Conservation (phyloP, 345 rosid genomes). For the Litchi chinensis region DNA sequence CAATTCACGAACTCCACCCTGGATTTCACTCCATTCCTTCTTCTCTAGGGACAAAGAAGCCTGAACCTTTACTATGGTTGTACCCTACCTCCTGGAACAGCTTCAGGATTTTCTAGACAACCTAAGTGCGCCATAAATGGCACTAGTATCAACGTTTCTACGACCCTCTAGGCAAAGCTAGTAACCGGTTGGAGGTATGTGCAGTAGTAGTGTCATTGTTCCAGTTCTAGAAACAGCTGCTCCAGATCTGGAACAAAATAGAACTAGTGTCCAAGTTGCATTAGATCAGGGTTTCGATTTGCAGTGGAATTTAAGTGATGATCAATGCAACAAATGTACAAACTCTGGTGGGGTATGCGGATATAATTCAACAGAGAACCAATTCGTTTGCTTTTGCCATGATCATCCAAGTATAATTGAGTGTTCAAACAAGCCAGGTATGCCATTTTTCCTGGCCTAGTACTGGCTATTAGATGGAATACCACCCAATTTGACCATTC, state of each 20-base stretch:
- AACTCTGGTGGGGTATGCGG: slow-evolving; percentile 19
- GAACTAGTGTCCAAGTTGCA: neutral
- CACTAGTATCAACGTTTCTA: neutral
- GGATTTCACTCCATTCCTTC: slow-evolving; percentile 10
- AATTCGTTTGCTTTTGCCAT: slow-evolving; percentile 30
- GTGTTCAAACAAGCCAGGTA: slow-evolving; percentile 26
- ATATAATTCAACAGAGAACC: neutral
- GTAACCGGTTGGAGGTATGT: neutral
- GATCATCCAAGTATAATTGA: slow-evolving; percentile 11
- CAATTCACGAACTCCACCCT: neutral
- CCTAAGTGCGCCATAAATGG: neutral
- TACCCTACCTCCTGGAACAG: neutral
- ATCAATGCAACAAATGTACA: slow-evolving; percentile 10
- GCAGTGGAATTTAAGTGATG: slow-evolving; percentile 12
- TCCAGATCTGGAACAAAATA: slow-evolving; percentile 5
- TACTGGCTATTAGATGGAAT: neutral
- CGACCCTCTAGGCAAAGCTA: neutral
- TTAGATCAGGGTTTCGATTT: slow-evolving; percentile 26
- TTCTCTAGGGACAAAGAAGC: slow-evolving; percentile 2
- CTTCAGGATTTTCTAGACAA: neutral
- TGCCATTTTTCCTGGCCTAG: neutral
- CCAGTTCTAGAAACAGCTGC: slow-evolving; percentile 19
- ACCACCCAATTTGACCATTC: neutral
- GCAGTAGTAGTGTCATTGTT: slow-evolving; percentile 16
- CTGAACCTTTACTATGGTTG: slow-evolving; percentile 19